Evolutionary conservation across 805 yeast species (phyloP).

Genomic region (Hanseniaspora hatyaiensis): DNA sequence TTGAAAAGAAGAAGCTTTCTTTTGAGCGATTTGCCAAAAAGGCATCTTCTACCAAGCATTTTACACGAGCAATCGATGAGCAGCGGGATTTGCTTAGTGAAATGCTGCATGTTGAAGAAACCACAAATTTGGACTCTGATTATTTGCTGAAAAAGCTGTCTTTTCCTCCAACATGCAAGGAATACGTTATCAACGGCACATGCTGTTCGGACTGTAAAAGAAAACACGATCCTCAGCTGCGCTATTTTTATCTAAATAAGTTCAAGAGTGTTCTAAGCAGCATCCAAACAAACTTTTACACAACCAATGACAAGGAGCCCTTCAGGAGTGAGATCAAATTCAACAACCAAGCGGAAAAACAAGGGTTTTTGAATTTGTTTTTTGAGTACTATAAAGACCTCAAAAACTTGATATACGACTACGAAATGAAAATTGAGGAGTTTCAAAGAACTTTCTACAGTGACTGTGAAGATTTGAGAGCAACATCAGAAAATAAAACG

Average conservation of each 20-base stretch:
- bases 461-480: background rate
- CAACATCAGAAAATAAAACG: background rate
- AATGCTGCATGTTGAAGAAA: slow-evolving; percentile 2
- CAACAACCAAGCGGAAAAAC: slow-evolving; percentile 2
- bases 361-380: slow-evolving; percentile 5
- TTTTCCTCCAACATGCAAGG: background rate
- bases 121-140: slow-evolving; percentile 1
- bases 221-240: background rate
- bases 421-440: slow-evolving; percentile 9
- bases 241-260: slow-evolving; percentile 7
- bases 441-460: background rate
- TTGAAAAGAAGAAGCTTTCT: background rate
- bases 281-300: slow-evolving; percentile 7
- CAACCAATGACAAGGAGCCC: no score
- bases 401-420: slow-evolving; percentile 3
- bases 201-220: slow-evolving; percentile 9
- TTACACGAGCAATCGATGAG: background rate
- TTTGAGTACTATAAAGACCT: slow-evolving; percentile 7
- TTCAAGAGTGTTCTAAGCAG: background rate
- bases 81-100: slow-evolving; percentile 3
- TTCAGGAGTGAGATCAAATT: background rate
- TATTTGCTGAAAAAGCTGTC: background rate
- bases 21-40: background rate
- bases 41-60: background rate
- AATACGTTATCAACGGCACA: slow-evolving; percentile 3